Evolutionary conservation across 2,329 filamentous ascomycete species (phyloP).

Genomic region (Cladosporium cucumerinum): DNA sequence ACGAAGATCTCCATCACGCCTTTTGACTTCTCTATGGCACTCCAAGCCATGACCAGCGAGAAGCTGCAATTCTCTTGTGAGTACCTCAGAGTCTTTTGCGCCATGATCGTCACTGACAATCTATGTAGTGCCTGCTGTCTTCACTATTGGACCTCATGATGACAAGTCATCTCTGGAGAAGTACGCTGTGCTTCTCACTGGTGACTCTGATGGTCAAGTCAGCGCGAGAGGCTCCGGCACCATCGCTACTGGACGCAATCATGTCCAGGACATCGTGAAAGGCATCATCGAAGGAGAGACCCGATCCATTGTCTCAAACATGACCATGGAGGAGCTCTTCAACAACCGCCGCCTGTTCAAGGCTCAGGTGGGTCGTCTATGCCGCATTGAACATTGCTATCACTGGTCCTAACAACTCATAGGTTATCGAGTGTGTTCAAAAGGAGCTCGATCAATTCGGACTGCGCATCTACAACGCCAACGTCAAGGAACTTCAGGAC

Average conservation of each 20-base stretch:
- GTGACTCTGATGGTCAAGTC: slow-evolving; percentile 50
- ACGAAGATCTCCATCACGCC: slow-evolving; percentile 44
- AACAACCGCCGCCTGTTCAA: slow-evolving; percentile 75
- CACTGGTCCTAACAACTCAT: slow-evolving; percentile 31
- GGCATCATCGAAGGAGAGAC: slow-evolving; percentile 89
- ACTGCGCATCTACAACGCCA: slow-evolving; percentile 63
- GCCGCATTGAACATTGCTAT: too few relatives aligned
- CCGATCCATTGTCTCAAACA: slow-evolving; percentile 74
- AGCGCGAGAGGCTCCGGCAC: slow-evolving; percentile 32
- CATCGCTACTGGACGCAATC: slow-evolving; percentile 51
- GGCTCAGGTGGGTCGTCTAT: slow-evolving; percentile 21
- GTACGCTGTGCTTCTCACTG: slow-evolving; percentile 76
- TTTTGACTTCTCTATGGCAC: slow-evolving; percentile 76
- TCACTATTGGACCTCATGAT: slow-evolving; percentile 79
- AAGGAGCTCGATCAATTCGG: slow-evolving; percentile 78
- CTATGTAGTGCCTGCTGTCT: slow-evolving; percentile 66
- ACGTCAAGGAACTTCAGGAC: slow-evolving; percentile 84
- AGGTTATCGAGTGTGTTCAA: slow-evolving; percentile 61
- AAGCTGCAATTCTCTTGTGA: slow-evolving; percentile 69
- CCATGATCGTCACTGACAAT: neutral
- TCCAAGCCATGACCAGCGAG: slow-evolving; percentile 86
- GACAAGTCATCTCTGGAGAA: slow-evolving; percentile 68
- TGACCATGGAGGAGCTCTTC: slow-evolving; percentile 94
- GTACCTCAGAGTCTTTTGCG: neutral
- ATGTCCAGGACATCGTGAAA: slow-evolving; percentile 82